Evolutionary conservation across 257 asterid genomes (phyloP), one percentile per base, ranked within the genome.

Genomic region (Lycium barbarum): DNA sequence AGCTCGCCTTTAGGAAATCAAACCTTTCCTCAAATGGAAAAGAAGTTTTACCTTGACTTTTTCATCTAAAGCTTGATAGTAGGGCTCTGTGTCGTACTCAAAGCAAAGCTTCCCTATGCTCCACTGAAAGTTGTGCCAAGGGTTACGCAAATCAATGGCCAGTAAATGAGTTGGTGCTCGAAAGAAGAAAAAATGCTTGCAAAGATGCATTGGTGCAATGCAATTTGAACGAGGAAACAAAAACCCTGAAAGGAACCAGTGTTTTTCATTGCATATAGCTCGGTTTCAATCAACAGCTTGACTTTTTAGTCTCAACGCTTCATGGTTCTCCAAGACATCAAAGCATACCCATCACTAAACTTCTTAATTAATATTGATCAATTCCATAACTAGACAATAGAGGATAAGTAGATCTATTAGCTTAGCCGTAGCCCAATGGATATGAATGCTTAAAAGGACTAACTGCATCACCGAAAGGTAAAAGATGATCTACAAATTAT

Each of bases 1-100:
- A 84, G 74, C 63, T 13, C 8, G 17, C 13, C 81, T 9, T 22
- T 57, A 45, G 20, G 74, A 33, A 47, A 26, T 35, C 14, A 63
- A 70, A 36, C 36, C 5, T 55, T 55, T 55, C 33, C 83, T 45
- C 79, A 55, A 5, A 9, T 49, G 9, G 40, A 68, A 73, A 68
- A 61, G 76, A 51, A 20, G 22, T 51, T 88, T 86, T 86, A 93
- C 99, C 91, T 90, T 91, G 73, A 96, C 91, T 87, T 88, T 93
- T 40, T 80, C 89, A 87, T 91, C 95, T 90, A 96, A 87, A 83
- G 91, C 92, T 83, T 86, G 97, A 89, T 96, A 95, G 80, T 96
- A 93, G 15, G 98, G 98, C n/a, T 96, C 99, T 0, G 97, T 90
- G 87, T 95, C 98, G 68, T 92, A 93, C 90, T 96, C 99, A 86